phyloP scores from a whole-genome alignment of 306 rosid genomes.

The Styphnolobium japonicum region DNA sequence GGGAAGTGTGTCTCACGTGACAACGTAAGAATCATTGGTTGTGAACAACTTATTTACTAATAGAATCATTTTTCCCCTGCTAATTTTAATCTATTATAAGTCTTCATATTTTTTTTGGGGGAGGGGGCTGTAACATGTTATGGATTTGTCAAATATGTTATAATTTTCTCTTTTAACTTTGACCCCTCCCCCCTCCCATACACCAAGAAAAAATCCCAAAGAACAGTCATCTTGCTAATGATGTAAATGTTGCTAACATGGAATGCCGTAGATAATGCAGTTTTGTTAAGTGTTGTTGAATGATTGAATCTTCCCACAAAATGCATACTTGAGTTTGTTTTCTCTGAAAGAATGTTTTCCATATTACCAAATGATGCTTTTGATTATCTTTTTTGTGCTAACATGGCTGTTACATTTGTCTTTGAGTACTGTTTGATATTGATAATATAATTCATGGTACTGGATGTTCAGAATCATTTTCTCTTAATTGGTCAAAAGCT shows the following conservation, averaged over 20 bases:
- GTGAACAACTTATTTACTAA: not conserved
- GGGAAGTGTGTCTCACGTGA: conserved; percentile 77
- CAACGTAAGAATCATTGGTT: conserved; percentile 48
- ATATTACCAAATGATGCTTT: not conserved
- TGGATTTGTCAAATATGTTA: not conserved
- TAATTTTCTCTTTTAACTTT: not conserved
- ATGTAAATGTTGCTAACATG: not conserved
- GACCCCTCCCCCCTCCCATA: not conserved
- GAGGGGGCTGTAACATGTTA: not conserved
- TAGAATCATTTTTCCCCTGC: not conserved
- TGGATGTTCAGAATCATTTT: conserved; percentile 21
- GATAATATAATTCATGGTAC: conserved; percentile 11
- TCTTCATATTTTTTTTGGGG: not conserved
- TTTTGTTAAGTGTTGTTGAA: conserved; percentile 1
- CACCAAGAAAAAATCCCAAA: not conserved
- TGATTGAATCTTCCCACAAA: not conserved
- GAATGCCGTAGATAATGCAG: not conserved
- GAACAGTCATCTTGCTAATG: not conserved
- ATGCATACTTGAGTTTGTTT: not conserved
- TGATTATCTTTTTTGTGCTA: not conserved
- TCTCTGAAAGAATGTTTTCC: not conserved
- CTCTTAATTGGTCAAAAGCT: conserved; percentile 22
- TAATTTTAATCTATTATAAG: not conserved
- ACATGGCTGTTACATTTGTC: not conserved
- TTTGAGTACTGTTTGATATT: not conserved